Percentiles rank a stretch among this genome's conserved stretches.
phyloP scores from a whole-genome alignment of 345 rosid genomes.

The Eucalyptus lansdowneana region DNA sequence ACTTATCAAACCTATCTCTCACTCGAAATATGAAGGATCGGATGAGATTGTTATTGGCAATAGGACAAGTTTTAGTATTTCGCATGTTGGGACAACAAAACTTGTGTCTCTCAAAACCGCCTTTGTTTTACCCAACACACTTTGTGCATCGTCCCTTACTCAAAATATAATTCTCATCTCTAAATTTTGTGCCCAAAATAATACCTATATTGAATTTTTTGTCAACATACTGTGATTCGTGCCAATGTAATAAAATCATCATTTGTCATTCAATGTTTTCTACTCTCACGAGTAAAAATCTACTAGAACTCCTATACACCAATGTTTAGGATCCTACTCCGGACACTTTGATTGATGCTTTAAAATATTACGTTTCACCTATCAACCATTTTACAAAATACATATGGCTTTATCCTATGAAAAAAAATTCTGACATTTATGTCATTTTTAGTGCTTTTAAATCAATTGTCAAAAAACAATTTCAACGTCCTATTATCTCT shows the following conservation, averaged over 20 bases:
- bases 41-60: too few species aligned
- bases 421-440: not conserved
- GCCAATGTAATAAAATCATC: not conserved
- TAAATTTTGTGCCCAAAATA: too few species aligned
- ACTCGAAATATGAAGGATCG: too few species aligned
- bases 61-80: too few species aligned
- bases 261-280: not conserved
- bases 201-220: too few species aligned
- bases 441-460: not conserved
- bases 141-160: too few species aligned
- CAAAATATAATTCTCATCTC: too few species aligned
- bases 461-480: not conserved
- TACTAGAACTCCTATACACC: not conserved
- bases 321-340: accelerated
- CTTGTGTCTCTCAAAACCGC: too few species aligned
- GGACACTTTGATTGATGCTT: not conserved
- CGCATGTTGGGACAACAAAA: too few species aligned
- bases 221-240: not conserved
- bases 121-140: too few species aligned
- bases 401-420: not conserved
- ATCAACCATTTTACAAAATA: not conserved
- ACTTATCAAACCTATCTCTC: too few species aligned
- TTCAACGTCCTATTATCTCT: not conserved
- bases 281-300: not conserved
- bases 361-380: not conserved